Percentiles rank a stretch among this genome's conserved stretches.
Conservation (phyloP, 257 asterid species). For the Paulownia fortunei region DNA sequence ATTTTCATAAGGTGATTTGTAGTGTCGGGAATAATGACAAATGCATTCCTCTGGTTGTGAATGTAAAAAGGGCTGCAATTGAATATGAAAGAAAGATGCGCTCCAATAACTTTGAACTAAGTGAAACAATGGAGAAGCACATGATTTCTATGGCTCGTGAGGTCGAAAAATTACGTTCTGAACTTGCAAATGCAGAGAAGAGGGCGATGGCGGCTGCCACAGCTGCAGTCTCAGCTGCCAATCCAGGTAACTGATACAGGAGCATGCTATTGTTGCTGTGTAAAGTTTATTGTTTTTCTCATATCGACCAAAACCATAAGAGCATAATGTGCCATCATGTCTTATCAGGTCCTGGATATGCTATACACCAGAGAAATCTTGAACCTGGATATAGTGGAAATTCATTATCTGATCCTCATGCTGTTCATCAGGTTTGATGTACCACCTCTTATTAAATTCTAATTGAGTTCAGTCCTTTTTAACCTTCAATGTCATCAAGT, state of each 20-base stretch:
- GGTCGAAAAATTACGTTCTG: slow-evolving; percentile 61
- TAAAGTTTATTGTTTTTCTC: slow-evolving; percentile 17
- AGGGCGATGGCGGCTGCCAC: slow-evolving; percentile 57
- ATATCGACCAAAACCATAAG: neutral
- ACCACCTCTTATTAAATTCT: slow-evolving; percentile 1
- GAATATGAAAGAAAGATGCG: slow-evolving; percentile 76
- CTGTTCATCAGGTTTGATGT: slow-evolving; percentile 56
- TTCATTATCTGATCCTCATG: slow-evolving; percentile 40
- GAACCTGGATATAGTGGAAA: slow-evolving; percentile 55
- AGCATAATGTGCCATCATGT: neutral
- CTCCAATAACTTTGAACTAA: slow-evolving; percentile 48
- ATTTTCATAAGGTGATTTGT: neutral
- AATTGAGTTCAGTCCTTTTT: neutral
- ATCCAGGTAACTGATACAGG: slow-evolving; percentile 47
- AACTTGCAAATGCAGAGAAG: slow-evolving; percentile 71
- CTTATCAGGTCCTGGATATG: slow-evolving; percentile 53
- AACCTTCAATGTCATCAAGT: slow-evolving; percentile 3
- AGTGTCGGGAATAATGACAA: slow-evolving; percentile 23
- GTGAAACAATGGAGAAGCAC: slow-evolving; percentile 77
- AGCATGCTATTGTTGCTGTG: neutral
- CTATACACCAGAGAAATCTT: slow-evolving; percentile 41
- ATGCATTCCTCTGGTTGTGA: slow-evolving; percentile 28
- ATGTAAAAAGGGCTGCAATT: slow-evolving; percentile 73
- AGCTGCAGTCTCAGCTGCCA: slow-evolving; percentile 41
- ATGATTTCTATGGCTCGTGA: slow-evolving; percentile 62